phyloP scores from a whole-genome alignment of 148 eudicot species.

The Silene uniflora region DNA sequence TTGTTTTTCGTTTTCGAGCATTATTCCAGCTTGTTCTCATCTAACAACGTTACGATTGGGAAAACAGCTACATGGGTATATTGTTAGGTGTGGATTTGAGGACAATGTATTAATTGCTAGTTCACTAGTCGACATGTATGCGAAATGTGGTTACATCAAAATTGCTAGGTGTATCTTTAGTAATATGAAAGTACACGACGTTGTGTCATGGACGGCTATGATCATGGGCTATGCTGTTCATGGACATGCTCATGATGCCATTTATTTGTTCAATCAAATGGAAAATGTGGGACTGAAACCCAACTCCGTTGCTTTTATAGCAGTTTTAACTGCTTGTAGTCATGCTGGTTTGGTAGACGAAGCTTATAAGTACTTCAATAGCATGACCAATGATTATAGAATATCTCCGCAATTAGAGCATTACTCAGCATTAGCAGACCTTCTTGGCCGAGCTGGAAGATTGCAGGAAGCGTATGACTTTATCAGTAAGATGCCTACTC shows the following conservation, averaged over 20 bases:
- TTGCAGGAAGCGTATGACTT: conserved; percentile 65
- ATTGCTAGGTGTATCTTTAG: conserved; percentile 57
- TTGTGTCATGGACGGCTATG: conserved; percentile 84
- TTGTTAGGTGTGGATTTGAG: conserved; percentile 47
- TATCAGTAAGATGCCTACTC: conserved; percentile 40
- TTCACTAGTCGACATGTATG: conserved; percentile 86
- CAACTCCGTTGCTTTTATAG: conserved; percentile 52
- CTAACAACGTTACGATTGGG: conserved; percentile 65
- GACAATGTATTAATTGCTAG: conserved; percentile 66
- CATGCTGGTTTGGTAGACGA: conserved; percentile 65
- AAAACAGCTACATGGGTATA: conserved; percentile 71
- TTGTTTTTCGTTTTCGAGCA: conserved; percentile 59
- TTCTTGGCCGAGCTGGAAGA: conserved; percentile 79
- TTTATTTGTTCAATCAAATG: conserved; percentile 55
- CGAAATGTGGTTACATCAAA: conserved; percentile 69
- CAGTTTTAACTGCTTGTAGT: conserved; percentile 76
- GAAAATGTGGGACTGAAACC: conserved; percentile 49
- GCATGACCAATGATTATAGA: conserved; percentile 43
- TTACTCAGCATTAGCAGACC: conserved; percentile 66
- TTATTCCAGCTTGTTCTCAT: conserved; percentile 81
- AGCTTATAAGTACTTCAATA: conserved; percentile 46
- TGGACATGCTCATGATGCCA: conserved; percentile 61
- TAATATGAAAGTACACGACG: conserved; percentile 52
- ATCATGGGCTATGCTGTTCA: conserved; percentile 76
- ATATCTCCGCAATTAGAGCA: conserved; percentile 62